Conservation (phyloP, 2,329 filamentous ascomycete genomes). For the Aaosphaeria pasadenensis region DNA sequence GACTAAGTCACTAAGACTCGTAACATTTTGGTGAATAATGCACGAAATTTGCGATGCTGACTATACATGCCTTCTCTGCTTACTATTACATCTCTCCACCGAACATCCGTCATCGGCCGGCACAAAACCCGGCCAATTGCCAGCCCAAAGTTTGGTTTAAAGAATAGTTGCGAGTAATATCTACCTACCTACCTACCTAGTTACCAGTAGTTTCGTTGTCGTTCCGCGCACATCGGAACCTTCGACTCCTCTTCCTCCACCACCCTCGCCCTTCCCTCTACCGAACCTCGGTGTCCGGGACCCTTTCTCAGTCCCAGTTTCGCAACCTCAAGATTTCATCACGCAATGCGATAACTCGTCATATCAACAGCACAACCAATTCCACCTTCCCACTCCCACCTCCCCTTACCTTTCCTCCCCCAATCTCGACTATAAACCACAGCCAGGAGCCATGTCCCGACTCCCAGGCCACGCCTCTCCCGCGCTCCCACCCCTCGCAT, state of each 20-base stretch:
- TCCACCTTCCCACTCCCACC: constrained; percentile 1
- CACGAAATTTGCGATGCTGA: no score
- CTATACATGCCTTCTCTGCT: no score
- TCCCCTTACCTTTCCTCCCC: not conserved
- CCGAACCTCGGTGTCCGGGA: constrained; percentile 6
- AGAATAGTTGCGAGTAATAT: no score
- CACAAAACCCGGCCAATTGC: constrained; percentile 16
- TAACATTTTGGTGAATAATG: no score
- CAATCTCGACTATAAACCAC: not conserved
- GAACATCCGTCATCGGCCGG: constrained; percentile 6
- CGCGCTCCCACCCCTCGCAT: constrained; percentile 50
- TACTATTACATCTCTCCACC: no score
- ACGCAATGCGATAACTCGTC: constrained; percentile 5
- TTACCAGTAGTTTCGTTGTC: no score
- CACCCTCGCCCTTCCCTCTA: not conserved
- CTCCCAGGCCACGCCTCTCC: constrained; percentile 56
- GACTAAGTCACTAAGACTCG: no score
- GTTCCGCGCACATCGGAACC: no score
- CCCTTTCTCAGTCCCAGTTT: constrained; percentile 1
- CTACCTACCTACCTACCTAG: no score
- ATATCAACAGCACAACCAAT: not conserved
- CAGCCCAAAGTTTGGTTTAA: no score
- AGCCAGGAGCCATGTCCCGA: constrained; percentile 46
- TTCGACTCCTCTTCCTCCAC: no score
- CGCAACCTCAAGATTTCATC: constrained; percentile 7